Evolutionary conservation across 495 filamentous ascomycete species (phyloP).

Genomic region (Amorphotheca resinae): DNA sequence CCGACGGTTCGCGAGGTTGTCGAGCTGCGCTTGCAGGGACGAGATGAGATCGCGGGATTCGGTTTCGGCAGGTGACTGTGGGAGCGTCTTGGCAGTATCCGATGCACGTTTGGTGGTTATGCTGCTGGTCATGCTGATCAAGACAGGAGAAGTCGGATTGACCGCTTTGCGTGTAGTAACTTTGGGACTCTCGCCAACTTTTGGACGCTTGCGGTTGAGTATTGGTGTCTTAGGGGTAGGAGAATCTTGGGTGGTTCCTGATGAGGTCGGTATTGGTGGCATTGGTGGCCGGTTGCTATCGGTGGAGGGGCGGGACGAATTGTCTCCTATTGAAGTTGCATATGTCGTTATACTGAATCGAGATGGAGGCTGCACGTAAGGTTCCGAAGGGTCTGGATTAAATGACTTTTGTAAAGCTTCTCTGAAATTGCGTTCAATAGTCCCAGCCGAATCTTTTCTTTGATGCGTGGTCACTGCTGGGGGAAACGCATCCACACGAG

Average conservation of each 20-base stretch:
- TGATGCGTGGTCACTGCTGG: conserved; percentile 5
- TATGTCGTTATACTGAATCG: conserved; percentile 67
- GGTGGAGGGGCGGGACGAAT: conserved; percentile 42
- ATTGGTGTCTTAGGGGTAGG: conserved; percentile 1
- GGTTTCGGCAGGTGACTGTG: conserved; percentile 44
- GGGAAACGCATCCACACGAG: neutral
- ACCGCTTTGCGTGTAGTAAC: conserved; percentile 14
- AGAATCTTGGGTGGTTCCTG: neutral
- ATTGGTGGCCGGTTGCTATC: conserved; percentile 21
- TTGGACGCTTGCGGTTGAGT: conserved; percentile 14
- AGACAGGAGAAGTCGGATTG: conserved; percentile 13
- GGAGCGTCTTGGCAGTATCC: conserved; percentile 39
- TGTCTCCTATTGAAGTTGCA: conserved; percentile 35
- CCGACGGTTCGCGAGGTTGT: conserved; percentile 51
- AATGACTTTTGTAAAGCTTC: conserved; percentile 17
- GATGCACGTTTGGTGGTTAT: conserved; percentile 6
- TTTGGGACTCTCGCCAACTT: conserved; percentile 5
- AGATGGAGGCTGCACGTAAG: conserved; percentile 40
- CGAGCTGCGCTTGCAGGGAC: conserved; percentile 52
- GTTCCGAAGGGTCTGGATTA: conserved; percentile 12
- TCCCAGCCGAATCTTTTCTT: conserved; percentile 22
- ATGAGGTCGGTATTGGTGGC: conserved; percentile 9
- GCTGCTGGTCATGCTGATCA: conserved; percentile 14
- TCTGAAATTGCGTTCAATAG: conserved; percentile 22
- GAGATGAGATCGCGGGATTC: conserved; percentile 47